These are phyloP conservation scores for Cystobasidium ongulense DNA, from an alignment of 768 basidiomycete species.

Conservation along the genomic window DNA sequence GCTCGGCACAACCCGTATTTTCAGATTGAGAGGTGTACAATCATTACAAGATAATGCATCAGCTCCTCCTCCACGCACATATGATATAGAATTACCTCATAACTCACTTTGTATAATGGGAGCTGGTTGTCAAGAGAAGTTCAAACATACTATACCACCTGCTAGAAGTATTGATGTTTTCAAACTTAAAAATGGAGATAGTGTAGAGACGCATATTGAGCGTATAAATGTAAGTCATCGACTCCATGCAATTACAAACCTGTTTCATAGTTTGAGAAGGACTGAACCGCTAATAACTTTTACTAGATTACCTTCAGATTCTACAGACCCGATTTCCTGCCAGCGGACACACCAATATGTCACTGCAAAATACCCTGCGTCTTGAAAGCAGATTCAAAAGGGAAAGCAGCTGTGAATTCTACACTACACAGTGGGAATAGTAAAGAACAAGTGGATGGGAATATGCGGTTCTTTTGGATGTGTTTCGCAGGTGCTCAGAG, in stretches of 20 bases:
- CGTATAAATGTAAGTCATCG: slow-evolving; percentile 37
- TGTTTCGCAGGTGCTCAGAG: slow-evolving; percentile 38
- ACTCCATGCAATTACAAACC: not conserved
- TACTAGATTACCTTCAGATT: slow-evolving; percentile 38
- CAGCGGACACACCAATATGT: slow-evolving; percentile 37
- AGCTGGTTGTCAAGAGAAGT: slow-evolving; percentile 39
- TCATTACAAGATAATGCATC: not conserved
- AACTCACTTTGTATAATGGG: slow-evolving; percentile 42
- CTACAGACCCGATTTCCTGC: slow-evolving; percentile 40
- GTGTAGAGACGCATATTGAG: slow-evolving; percentile 32
- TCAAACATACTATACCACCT: slow-evolving; percentile 40
- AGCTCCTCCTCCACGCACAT: slow-evolving; percentile 34
- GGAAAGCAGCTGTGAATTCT: not conserved
- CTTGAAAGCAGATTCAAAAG: slow-evolving; percentile 38
- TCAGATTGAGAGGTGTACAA: slow-evolving; percentile 38
- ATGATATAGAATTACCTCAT: slow-evolving; percentile 38
- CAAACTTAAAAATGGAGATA: slow-evolving; percentile 29
- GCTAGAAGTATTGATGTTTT: slow-evolving; percentile 38
- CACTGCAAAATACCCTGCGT: slow-evolving; percentile 37
- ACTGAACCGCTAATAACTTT: not conserved
- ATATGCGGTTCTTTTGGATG: slow-evolving; percentile 39
- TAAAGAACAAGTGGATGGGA: not conserved
- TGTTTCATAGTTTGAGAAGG: not conserved
- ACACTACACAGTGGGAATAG: not conserved
- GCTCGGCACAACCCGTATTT: slow-evolving; percentile 38